Evolutionary conservation across 2,329 filamentous ascomycete species (phyloP).

Genomic region (Xylaria arbuscula): DNA sequence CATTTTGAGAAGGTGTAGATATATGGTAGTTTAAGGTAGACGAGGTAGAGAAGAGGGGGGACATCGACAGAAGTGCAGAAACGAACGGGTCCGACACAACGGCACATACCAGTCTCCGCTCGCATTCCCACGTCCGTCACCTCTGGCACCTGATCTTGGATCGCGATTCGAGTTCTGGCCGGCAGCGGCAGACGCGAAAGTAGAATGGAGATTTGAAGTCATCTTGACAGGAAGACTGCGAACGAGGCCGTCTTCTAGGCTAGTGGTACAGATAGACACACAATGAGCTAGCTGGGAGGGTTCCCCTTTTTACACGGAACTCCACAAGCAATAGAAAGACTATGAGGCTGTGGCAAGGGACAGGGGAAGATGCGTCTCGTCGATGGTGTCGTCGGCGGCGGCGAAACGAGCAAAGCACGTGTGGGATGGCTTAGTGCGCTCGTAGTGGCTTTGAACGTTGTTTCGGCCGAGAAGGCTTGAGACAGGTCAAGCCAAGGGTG

Average conservation of each 20-base stretch:
- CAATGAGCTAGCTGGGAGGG: not conserved
- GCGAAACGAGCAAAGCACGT: slow-evolving; percentile 14
- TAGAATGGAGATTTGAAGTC: slow-evolving; percentile 82
- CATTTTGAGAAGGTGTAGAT: not conserved
- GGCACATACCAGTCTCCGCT: slow-evolving; percentile 78
- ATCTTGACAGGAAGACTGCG: slow-evolving; percentile 53
- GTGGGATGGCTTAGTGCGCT: slow-evolving; percentile 25
- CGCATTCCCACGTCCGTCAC: slow-evolving; percentile 64
- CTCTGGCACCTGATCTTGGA: slow-evolving; percentile 67
- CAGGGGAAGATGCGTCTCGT: slow-evolving; percentile 9
- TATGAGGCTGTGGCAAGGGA: slow-evolving; percentile 27
- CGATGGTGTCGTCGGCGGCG: not conserved
- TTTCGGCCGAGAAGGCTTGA: slow-evolving; percentile 1
- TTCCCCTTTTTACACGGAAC: slow-evolving; percentile 15
- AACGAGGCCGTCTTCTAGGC: slow-evolving; percentile 22
- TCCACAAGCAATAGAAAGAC: slow-evolving; percentile 27
- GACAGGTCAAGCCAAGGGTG: slow-evolving; percentile 7
- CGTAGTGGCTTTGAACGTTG: slow-evolving; percentile 6
- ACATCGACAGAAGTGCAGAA: slow-evolving; percentile 16
- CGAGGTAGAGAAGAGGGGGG: not conserved
- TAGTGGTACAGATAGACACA: slow-evolving; percentile 26
- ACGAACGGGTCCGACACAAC: slow-evolving; percentile 16
- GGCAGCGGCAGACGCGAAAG: slow-evolving; percentile 85
- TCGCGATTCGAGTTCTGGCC: slow-evolving; percentile 75
- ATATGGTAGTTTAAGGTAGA: not conserved